Evolutionary conservation across 2,329 filamentous ascomycete species (phyloP), one percentile per base, ranked within the genome.

Genomic region (Salinomyces thailandicus): DNA sequence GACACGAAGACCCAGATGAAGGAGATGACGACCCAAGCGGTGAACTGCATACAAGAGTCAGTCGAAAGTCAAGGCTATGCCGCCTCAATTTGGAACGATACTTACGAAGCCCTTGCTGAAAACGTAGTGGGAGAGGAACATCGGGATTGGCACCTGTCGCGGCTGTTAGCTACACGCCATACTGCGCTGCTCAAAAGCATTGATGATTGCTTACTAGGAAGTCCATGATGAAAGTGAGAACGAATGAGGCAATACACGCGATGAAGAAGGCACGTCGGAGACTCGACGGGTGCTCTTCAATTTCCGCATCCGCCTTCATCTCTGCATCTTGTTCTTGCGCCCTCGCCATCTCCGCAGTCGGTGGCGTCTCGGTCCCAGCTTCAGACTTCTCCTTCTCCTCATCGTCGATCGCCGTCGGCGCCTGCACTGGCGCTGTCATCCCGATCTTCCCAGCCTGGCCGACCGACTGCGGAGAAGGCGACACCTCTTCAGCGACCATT

Each of bases 161-260:
- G 22, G 22, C 9, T 9, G 9, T 26, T 26, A 26, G 22, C n/a
- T 11, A n/a, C 17, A 2, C 17, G 14, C 16, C 15, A 13, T 26
- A 26, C n/a, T 8, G 22, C n/a, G 22, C n/a, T 26, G 8, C 8
- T 26, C 8, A 26, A 26, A n/a, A n/a, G 22, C 22, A 26, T 8
- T 8, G 22, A 8, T n/a, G n/a, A n/a, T n/a, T 5, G 14, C 26
- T 8, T 20, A 31, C 26, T 18, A 31, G n/a, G 36, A 33, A 33
- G 30, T 33, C 36, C 28, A 39, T 39, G 18, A 32, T 39, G 8
- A 69, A 49, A 1, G 83, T 82, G 63, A 84, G 66, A 42, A 71
- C 57, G 7, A 74, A 64, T 1, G 78, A 81, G 42, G 74, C 55
- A 14, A 61, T 63, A 34, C 77, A 75, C 32, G 35, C 35, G 12